Evolutionary conservation across 495 filamentous ascomycete genomes (phyloP), one percentile per base, ranked within the genome.

Genomic region (Evernia prunastri): DNA sequence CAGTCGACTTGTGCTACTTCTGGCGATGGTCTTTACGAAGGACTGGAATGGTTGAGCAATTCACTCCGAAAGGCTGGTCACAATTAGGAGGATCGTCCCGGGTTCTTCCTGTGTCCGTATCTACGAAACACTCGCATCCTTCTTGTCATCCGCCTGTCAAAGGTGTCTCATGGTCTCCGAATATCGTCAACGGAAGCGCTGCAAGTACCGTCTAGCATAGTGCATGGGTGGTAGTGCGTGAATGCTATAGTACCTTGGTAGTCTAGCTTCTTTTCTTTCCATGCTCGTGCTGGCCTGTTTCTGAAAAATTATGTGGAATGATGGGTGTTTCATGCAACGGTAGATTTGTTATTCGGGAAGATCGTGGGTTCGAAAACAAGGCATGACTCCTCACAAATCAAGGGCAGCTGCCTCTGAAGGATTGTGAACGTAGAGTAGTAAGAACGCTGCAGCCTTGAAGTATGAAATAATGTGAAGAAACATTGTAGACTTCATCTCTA

Each of bases 1-100:
- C 94, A 99, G 91, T 96, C 95, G 57, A 97, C 94, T 73, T 97
- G 95, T 81, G 94, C 94, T 77, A 99, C 94, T 69, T 96, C 93
- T 59, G 94, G 94, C 81, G 94, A 99, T 76, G 94, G 94, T 90
- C 89, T 99, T 69, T 99, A 97, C 77, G 94, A 99, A 81, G 94
- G 94, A 87, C 88, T 99, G 70, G 94, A 99, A 80, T 99, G 94
- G 94, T 87, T 99, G 75, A 90, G 92, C 79, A 90, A 89, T 79
- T 89, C 91, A 71, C 89, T 98, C 81, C 86, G 89, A 77, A 95
- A 95, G 86, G 86, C 89, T 72, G 89, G 88, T 75, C 89, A 88
- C 78, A 82, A 87, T 77, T 96, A 93, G 79, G 54, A 54, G 36
- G 25, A 63, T 64, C 61, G 53, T 20, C n/a, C 29, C 42, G 42